Evolutionary conservation across 176 grass and related monocot species (phyloP), one percentile per base, ranked within the genome.

Genomic region (Lolium perenne): DNA sequence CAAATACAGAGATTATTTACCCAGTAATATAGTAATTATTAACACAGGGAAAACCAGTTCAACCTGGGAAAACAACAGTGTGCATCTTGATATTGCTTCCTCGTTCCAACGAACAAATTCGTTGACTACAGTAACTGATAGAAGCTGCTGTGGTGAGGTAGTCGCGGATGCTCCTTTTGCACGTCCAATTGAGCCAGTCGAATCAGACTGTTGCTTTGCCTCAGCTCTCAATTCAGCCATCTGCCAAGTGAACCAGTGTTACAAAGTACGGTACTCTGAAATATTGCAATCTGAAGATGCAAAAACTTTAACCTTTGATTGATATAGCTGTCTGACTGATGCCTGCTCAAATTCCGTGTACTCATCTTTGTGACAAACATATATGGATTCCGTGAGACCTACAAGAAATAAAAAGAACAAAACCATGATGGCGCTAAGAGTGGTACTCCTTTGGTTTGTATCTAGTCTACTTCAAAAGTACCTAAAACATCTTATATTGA

Each of bases 101-200:
- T 99, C 97, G 69, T 96, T 99, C 97, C 97, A 99, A 43, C 89
- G 90, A 82, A 96, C 94, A 88, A 96, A 94, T 50, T 99, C 97
- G 32, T 90, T 96, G 20, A 99, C 92, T 85, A 99, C 85, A 86
- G 97, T 99, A 80, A 99, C 94, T 77, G 94, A 96, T 91, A 99
- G 92, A 77, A 93, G 92, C 80, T 99, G 97, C 50, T 89, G 87
- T 49, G 92, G 59, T 79, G 92, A 86, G 84, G 89, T 82, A 79
- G 77, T 95, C 77, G 86, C 77, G 62, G 94, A 73, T 84, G 90
- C 86, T 83, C 90, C 88, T 88, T 94, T 99, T 46, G 97, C 87
- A 73, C 97, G 94, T 55, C 92, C 93, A 13, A 92, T 90, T n/a
- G 97, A 91, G 38, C 97, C 97, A 57, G 90, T 91, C n/a, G 92